Base-by-base conservation (phyloP, 192 early-diverging fungal species). In the Chytriomyces sp. region DNA sequence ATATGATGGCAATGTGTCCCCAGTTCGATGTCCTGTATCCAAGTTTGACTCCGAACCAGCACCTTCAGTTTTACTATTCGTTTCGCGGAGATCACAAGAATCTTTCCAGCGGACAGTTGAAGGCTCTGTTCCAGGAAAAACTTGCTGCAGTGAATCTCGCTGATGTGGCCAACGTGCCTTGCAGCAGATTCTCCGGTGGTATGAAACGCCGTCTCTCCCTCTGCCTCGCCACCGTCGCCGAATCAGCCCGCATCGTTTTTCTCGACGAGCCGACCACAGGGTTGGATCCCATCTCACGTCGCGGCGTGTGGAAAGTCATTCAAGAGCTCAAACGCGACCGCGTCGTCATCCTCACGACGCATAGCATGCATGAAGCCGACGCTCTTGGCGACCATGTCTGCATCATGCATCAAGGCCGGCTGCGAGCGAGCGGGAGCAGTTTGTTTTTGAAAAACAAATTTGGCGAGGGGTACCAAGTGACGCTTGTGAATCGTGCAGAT, bases 281-380 rank as follows among this genome's bases (percentile, higher is more conserved):
- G 1, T 82, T 91, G 79, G 89, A 90, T 49, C 90, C 90, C 0
- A 77, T 88, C 32, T 86, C 87, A 41, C 80, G 89, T 36, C 84
- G 90, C 31, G 70, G 87, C 28, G 78, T 90, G 0, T 91, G 90
- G 90, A 77, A 72, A 33, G 85, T 81, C 5, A 56, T 91, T 39
- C 81, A 83, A 52, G 77, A 79, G 36, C 81, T 84, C 64, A 91
- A 91, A 70, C 64, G 80, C 19, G 83, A 80, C 53, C 81, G 88
- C 31, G 76, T 86, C 49, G 86, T 87, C 54, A 74, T 80, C 31
- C 60, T 80, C 26, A 64, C 77, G 0, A 92, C 91, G 2, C 91
- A 92, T 67, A 84, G 79, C 12, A 92, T 92, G 91, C 88, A 91
- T 57, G 90, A 92, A 68, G 90, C 90, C 4, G 90, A 86, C 53